Percentiles rank a stretch among this genome's conserved stretches.
phyloP scores from a whole-genome alignment of 1,284 basidiomycete species.

The Pseudomicrostroma phylloplanum region DNA sequence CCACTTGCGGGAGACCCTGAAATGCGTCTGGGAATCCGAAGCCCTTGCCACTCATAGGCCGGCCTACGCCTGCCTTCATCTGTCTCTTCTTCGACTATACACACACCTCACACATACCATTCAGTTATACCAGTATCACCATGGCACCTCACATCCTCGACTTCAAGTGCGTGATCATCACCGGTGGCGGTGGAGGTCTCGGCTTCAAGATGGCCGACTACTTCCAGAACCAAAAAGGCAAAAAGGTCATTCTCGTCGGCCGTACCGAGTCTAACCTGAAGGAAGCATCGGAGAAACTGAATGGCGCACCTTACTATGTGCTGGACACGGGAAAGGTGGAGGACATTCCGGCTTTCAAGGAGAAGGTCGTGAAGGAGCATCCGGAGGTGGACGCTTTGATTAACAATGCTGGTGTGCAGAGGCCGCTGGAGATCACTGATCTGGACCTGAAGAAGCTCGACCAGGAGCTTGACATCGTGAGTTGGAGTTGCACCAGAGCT shows the following conservation, averaged over 20 bases:
- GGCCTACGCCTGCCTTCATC: background rate
- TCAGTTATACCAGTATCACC: background rate
- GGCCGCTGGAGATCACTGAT: conserved; percentile 37
- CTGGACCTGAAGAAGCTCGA: conserved; percentile 39
- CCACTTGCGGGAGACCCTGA: too few species aligned
- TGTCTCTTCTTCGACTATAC: background rate
- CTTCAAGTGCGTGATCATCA: conserved; percentile 43
- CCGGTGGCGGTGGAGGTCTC: conserved; percentile 37
- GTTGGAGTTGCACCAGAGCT: background rate
- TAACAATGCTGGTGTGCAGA: conserved; percentile 53
- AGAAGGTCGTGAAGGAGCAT: conserved; percentile 48
- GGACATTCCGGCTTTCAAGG: conserved; percentile 41
- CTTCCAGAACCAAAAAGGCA: conserved; percentile 46
- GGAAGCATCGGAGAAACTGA: conserved; percentile 43
- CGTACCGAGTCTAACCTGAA: conserved; percentile 49
- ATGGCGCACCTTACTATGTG: conserved; percentile 49
- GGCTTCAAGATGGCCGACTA: conserved; percentile 51
- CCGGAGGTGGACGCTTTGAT: conserved; percentile 53
- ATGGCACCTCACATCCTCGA: conserved; percentile 26
- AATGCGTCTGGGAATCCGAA: too few species aligned
- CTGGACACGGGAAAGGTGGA: conserved; percentile 49
- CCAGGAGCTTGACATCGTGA: conserved; percentile 33
- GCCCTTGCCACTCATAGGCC: too few species aligned
- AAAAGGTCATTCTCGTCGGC: conserved; percentile 52
- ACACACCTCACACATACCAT: background rate